phyloP scores from a whole-genome alignment of 768 basidiomycete species.

The Lepiota brunneoincarnata region DNA sequence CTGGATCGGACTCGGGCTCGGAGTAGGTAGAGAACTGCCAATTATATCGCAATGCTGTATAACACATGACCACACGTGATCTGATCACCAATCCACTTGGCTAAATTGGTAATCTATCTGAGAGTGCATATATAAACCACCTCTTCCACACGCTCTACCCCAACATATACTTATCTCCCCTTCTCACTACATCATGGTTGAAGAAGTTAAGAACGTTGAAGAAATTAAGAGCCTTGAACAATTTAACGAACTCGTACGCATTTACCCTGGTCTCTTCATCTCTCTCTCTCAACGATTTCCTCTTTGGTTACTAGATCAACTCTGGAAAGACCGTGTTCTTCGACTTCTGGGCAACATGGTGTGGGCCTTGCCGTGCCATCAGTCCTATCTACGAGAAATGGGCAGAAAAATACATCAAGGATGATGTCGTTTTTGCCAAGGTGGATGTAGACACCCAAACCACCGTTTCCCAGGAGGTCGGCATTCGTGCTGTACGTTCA shows the following conservation, averaged over 20 bases:
- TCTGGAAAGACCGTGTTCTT: constrained; percentile 47
- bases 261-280: not conserved
- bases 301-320: constrained; percentile 35
- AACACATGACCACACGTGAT: constrained; percentile 8
- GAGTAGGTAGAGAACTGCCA: not conserved
- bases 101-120: not conserved
- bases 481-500: constrained; percentile 56
- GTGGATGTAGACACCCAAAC: constrained; percentile 65
- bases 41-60: not conserved
- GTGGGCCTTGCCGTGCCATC: constrained; percentile 67
- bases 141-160: not conserved
- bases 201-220: constrained; percentile 8
- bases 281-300: not conserved
- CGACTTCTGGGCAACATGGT: constrained; percentile 82
- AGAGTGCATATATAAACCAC: not conserved
- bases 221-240: constrained; percentile 7
- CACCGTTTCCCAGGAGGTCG: constrained; percentile 54
- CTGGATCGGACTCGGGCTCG: constrained; percentile 22
- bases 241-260: constrained; percentile 13
- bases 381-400: constrained; percentile 63
- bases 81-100: constrained; percentile 9
- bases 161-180: not conserved
- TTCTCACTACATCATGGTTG: constrained; percentile 2
- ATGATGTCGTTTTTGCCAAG: constrained; percentile 60
- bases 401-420: constrained; percentile 24